Base-by-base conservation (phyloP, 2,329 filamentous ascomycete genomes). In the Sporothrix dimorphospora region DNA sequence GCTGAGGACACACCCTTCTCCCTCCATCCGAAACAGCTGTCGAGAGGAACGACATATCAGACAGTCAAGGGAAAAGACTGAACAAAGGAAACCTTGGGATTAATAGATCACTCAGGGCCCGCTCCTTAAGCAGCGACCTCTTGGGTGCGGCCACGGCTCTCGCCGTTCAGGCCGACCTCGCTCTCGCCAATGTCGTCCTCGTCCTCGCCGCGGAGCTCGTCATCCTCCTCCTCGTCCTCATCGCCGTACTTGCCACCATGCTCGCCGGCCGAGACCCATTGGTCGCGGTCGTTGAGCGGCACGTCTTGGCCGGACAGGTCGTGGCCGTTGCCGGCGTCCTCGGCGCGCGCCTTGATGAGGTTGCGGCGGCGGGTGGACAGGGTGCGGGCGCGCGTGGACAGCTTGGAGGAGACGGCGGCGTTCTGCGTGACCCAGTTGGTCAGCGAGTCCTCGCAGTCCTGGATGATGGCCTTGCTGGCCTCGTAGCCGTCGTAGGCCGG, bases 401-500 rank as follows among this genome's bases (percentile, higher is more conserved):
- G 89, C 81, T 93, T 94, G 75, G 94, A 91, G 72, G 88, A 92
- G 77, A 99, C 94, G 61, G 93, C 91, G 6, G 96, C 95, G 79
- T 97, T 96, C 78, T 94, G 91, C 72, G 90, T 88, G 51, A 98
- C 94, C 96, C 96, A 99, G 86, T 97, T 98, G 81, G 94, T 98
- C 74, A 99, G 90, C 1, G 96, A 89, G 80, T 98, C 94, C 83
- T 99, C 96, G 82, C 96, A 99, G 83, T 99, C 96, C 84, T 99
- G 96, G 79, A 99, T 98, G 83, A 99, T 98, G 75, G 92, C 95
- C 85, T 98, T 98, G 88, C 93, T 97, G 74, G 94, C 94, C 82
- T 99, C 96, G 81, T 99, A 99, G 74, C 96, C 96, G 79, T 99
- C 96, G 80, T 99, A 99, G 0, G 96, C 94, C 70, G 93, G 90